phyloP scores from a whole-genome alignment of 176 grass and related monocot genomes.

The Tillandsia fasciculata region DNA sequence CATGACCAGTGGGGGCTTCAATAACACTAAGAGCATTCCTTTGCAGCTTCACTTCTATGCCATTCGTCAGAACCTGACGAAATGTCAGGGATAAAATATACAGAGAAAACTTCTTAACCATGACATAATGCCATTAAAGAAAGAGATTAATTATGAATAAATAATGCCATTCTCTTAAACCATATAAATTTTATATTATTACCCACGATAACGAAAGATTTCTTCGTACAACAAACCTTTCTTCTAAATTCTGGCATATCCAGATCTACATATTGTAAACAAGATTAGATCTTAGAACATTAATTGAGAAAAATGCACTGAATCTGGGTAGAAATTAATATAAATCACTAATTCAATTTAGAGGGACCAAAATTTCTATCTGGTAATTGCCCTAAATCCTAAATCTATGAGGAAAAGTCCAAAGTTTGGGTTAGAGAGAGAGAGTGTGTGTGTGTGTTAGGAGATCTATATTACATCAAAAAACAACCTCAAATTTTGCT shows the following conservation, averaged over 20 bases:
- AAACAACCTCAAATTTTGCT: background rate
- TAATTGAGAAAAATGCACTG: background rate
- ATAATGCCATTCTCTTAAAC: background rate
- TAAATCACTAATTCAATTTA: background rate
- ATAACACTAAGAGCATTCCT: conserved; percentile 70
- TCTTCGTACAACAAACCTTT: background rate
- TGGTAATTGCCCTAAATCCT: background rate
- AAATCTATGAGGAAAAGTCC: background rate
- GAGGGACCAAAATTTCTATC: background rate
- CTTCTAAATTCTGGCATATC: background rate
- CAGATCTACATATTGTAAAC: background rate
- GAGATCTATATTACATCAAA: background rate
- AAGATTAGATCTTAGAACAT: background rate
- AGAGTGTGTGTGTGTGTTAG: too few relatives aligned
- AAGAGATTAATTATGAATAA: background rate
- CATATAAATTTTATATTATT: background rate
- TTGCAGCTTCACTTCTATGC: conserved; percentile 71
- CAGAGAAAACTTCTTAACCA: background rate
- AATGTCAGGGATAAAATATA: conserved; percentile 5
- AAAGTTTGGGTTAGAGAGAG: too few relatives aligned
- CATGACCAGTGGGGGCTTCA: conserved; percentile 57
- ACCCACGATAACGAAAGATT: background rate
- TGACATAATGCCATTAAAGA: background rate
- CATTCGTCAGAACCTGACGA: conserved; percentile 57
- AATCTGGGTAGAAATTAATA: background rate